phyloP scores from a whole-genome alignment of 371 early-diverging fungal genomes.

The Syncephalastrum contaminatum region DNA sequence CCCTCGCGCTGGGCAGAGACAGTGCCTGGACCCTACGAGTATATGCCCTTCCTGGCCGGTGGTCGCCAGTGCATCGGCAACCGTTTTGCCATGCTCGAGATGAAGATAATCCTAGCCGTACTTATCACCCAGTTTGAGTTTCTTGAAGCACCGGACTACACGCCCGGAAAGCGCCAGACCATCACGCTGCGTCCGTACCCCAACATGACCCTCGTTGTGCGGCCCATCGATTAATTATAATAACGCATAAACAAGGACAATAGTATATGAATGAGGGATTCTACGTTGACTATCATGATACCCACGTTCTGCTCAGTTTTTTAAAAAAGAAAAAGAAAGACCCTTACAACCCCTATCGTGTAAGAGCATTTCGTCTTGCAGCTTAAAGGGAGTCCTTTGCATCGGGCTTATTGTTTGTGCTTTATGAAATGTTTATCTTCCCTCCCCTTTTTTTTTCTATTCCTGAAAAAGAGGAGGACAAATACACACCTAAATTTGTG shows the following conservation, averaged over 20 bases:
- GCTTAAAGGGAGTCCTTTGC: too few species aligned
- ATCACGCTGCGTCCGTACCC: slow-evolving; percentile 40
- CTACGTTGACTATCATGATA: too few species aligned
- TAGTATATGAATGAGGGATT: too few species aligned
- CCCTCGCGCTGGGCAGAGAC: slow-evolving; percentile 60
- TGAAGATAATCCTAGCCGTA: slow-evolving; percentile 37
- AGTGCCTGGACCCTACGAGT: slow-evolving; percentile 45
- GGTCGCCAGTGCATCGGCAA: slow-evolving; percentile 45
- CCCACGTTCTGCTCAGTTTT: too few species aligned
- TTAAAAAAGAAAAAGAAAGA: slow-evolving; percentile 1
- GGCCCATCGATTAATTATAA: too few species aligned
- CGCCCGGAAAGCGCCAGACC: slow-evolving; percentile 23
- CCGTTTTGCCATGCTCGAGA: slow-evolving; percentile 41
- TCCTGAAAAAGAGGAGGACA: too few species aligned
- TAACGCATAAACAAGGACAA: neutral
- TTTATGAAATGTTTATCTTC: too few species aligned
- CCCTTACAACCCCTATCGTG: neutral
- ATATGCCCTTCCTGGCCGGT: slow-evolving; percentile 64
- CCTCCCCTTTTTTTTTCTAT: too few species aligned
- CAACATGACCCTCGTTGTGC: slow-evolving; percentile 29
- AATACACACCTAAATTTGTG: too few species aligned
- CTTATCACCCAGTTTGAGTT: slow-evolving; percentile 35
- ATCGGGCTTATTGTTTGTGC: too few species aligned
- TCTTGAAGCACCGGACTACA: slow-evolving; percentile 33
- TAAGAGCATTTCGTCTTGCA: too few species aligned